phyloP scores from a whole-genome alignment of 192 early-diverging fungal genomes.

The Chytriomyces sp. region DNA sequence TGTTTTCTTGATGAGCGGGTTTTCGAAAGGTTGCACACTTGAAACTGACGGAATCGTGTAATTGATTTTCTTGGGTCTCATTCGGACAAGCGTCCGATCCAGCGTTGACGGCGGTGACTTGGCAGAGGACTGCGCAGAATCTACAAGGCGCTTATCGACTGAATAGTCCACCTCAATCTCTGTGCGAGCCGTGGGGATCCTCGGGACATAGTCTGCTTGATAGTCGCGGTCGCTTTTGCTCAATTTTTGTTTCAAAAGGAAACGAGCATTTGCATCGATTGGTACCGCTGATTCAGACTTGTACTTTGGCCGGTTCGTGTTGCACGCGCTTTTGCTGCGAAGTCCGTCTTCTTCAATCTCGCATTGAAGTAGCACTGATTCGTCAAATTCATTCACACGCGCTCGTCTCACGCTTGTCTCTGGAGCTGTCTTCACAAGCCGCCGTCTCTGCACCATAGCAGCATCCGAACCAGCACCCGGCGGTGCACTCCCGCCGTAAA shows the following conservation, averaged over 20 bases:
- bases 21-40: slow-evolving; percentile 17
- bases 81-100: not conserved
- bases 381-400: not conserved
- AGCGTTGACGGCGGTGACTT: too few species aligned
- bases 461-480: not conserved
- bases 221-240: not conserved
- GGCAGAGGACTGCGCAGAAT: not conserved
- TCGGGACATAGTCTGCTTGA: not conserved
- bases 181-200: slow-evolving; percentile 11
- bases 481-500: not conserved
- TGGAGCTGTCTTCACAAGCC: not conserved
- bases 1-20: slow-evolving; percentile 23
- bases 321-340: not conserved
- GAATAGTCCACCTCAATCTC: slow-evolving; percentile 8
- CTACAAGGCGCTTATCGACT: slow-evolving; percentile 12
- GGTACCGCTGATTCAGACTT: not conserved
- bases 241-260: not conserved
- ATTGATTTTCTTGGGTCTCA: slow-evolving; percentile 7
- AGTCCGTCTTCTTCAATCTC: not conserved
- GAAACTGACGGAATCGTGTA: slow-evolving; percentile 23
- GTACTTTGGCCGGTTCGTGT: slow-evolving; percentile 17
- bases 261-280: not conserved
- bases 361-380: not conserved
- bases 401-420: not conserved
- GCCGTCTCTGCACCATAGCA: not conserved